These are phyloP conservation scores for Trichomonascaceae sp. DNA, from an alignment of 1,139 yeast genomes.

Conservation along the genomic window DNA sequence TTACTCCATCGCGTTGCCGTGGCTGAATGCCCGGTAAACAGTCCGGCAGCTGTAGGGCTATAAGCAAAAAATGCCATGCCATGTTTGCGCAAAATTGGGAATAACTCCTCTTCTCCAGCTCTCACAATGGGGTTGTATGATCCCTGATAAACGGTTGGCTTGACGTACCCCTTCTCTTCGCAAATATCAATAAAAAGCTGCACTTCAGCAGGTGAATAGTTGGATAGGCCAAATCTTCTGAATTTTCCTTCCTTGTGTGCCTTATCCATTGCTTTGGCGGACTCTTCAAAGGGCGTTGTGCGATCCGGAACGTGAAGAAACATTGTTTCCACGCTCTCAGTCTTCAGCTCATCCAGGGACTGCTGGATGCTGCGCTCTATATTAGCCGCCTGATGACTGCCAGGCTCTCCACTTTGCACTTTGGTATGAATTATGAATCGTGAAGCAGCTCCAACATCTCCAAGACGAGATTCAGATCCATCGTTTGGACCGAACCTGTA, in stretches of 20 bases:
- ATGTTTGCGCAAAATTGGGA: background rate
- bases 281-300: background rate
- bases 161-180: background rate
- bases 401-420: background rate
- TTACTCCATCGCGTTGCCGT: background rate
- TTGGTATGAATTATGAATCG: background rate
- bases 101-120: background rate
- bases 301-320: background rate
- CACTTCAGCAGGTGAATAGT: background rate
- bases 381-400: background rate
- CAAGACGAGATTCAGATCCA: background rate
- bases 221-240: background rate
- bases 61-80: background rate
- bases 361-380: background rate
- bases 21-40: background rate
- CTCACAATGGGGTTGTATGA: background rate
- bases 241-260: background rate
- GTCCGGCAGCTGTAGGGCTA: background rate
- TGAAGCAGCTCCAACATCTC: background rate
- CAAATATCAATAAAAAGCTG: background rate
- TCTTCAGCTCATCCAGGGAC: background rate
- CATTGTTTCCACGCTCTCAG: background rate
- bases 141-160: background rate
- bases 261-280: background rate
- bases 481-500: background rate